Evolutionary conservation across 2,329 filamentous ascomycete genomes (phyloP).

Genomic region (Cladophialophora yegresii): DNA sequence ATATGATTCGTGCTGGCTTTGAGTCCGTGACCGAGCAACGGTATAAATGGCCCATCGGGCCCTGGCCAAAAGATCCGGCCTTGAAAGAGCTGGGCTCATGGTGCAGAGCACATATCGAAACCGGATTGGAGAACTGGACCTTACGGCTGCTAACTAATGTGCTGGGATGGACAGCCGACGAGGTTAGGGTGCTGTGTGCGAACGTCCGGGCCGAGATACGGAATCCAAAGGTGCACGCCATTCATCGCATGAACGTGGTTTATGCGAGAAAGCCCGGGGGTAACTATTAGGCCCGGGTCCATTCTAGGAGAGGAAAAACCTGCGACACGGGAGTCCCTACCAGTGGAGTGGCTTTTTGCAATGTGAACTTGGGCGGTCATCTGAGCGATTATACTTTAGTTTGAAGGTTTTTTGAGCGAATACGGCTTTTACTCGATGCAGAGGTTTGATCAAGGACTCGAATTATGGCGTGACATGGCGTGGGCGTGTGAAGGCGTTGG

Average conservation of each 20-base stretch:
- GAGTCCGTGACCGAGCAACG: slow-evolving; percentile 38
- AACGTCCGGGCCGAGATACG: slow-evolving; percentile 25
- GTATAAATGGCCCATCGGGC: slow-evolving; percentile 40
- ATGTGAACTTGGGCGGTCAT: not conserved
- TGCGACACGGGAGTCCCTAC: not conserved
- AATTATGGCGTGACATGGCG: not conserved
- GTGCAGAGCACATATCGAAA: slow-evolving; percentile 38
- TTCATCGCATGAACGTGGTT: slow-evolving; percentile 32
- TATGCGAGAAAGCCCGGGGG: slow-evolving; percentile 26
- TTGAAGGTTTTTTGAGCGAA: not conserved
- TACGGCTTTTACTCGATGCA: not conserved
- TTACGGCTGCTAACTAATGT: slow-evolving; percentile 40
- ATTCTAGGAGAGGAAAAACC: not conserved
- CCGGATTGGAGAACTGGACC: slow-evolving; percentile 41
- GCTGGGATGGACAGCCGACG: slow-evolving; percentile 36
- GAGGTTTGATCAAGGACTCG: not conserved
- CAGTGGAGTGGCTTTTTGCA: not conserved
- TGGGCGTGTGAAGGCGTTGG: not conserved
- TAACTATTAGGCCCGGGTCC: not conserved
- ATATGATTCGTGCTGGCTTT: slow-evolving; percentile 40
- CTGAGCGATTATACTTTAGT: not conserved
- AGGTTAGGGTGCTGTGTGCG: slow-evolving; percentile 30
- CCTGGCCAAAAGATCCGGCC: slow-evolving; percentile 38
- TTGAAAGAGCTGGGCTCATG: slow-evolving; percentile 40
- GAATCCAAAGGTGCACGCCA: slow-evolving; percentile 25